phyloP scores from a whole-genome alignment of 2,329 filamentous ascomycete species.

The Byssoonygena ceratinophila region DNA sequence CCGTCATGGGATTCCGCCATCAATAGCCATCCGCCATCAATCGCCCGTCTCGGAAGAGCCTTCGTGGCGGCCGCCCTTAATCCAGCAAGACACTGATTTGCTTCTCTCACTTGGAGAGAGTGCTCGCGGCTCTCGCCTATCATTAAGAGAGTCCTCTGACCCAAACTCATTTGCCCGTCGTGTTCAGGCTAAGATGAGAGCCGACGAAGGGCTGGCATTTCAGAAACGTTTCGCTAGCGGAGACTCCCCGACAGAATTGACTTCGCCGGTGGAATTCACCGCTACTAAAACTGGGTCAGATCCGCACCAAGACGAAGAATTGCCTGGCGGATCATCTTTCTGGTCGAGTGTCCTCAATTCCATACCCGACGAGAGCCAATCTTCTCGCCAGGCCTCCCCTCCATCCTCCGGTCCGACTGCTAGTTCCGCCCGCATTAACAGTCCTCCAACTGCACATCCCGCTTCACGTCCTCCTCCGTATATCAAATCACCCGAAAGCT shows the following conservation, averaged over 20 bases:
- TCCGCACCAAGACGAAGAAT: neutral
- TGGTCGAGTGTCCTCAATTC: slow-evolving; percentile 16
- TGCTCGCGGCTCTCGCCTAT: slow-evolving; percentile 29
- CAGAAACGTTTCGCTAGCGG: slow-evolving; percentile 22
- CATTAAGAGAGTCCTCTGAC: slow-evolving; percentile 30
- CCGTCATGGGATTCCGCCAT: slow-evolving; percentile 9
- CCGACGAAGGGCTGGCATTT: slow-evolving; percentile 43
- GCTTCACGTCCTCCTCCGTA: slow-evolving; percentile 12
- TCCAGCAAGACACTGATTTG: slow-evolving; percentile 32
- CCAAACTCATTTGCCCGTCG: slow-evolving; percentile 39
- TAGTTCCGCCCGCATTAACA: neutral
- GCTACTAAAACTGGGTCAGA: slow-evolving; percentile 3
- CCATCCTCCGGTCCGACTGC: neutral
- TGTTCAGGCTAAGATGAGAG: slow-evolving; percentile 43
- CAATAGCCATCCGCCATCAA: slow-evolving; percentile 9
- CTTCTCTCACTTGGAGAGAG: slow-evolving; percentile 24
- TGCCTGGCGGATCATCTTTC: slow-evolving; percentile 9
- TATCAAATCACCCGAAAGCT: slow-evolving; percentile 13
- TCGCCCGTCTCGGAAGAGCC: slow-evolving; percentile 15
- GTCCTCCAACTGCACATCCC: neutral
- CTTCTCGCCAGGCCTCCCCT: neutral
- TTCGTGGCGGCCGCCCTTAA: slow-evolving; percentile 24
- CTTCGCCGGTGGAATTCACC: neutral
- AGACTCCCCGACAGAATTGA: slow-evolving; percentile 2
- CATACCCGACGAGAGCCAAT: slow-evolving; percentile 11